Evolutionary conservation across 2,329 filamentous ascomycete species (phyloP), one percentile per base, ranked within the genome.

Genomic region (Talaromyces atroroseus): DNA sequence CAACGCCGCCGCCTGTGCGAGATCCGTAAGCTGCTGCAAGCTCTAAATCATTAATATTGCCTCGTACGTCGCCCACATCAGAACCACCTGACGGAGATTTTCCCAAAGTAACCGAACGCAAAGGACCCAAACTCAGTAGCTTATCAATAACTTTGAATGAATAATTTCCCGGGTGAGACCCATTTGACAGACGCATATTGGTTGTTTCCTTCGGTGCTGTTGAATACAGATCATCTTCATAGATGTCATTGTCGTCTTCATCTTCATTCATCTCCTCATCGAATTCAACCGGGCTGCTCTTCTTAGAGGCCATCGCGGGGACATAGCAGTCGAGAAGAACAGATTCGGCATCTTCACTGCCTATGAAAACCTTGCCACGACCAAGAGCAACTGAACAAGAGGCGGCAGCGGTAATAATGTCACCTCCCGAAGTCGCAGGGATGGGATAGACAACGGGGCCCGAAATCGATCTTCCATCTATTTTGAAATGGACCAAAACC

Each of bases 391-490:
- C 83, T 2, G 90, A 80, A 59, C 88, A 91, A 1, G 90, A 87
- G 24, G 86, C 82, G 21, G 80, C 76, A 44, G 81, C 80, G 49
- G 80, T 80, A 57, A 95, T 68, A 10, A 89, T 60, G 29, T 74
- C 69, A 7, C 87, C 87, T 10, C 88, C 87, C 23, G 81, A 78
- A 54, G 89, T 83, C 40, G 75, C 65, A 4, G 82, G 68, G 5
- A 96, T 77, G 40, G 82, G 73, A 60, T 83, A 84, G 53, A 99
- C 74, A n/a, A 81, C 84, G 59, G 99, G 79, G 1, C 90, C 91
- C 24, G 92, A 95, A 1, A 99, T 90, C 2, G 89, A 95, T 54
- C 94, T 84, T 16, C 95, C 94, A 68, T 96, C 92, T 59, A 96
- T 83, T 54, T 85, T 86, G 75, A 99, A 96, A 16, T 82, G 86